Percentiles rank a stretch among this genome's conserved stretches.
These are phyloP conservation scores for Geranium incanum DNA, from an alignment of 441 rosid species.

Conservation along the genomic window DNA sequence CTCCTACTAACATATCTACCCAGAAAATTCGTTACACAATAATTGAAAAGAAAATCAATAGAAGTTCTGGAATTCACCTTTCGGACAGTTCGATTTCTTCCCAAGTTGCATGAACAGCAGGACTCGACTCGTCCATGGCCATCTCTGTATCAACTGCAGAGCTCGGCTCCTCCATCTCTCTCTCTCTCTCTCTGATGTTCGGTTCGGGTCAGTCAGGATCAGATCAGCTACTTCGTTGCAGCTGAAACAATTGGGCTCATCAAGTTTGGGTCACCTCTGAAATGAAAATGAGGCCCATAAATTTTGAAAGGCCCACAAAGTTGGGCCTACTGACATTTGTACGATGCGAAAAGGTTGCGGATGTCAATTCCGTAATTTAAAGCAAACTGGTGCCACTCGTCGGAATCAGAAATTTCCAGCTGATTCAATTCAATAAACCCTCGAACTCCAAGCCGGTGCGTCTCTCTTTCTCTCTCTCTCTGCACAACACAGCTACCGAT, in stretches of 20 bases:
- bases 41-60: not conserved
- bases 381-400: not conserved
- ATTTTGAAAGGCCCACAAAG: not conserved
- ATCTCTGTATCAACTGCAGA: slow-evolving; percentile 20
- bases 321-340: not conserved
- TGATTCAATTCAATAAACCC: slow-evolving; percentile 6
- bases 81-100: slow-evolving; percentile 58
- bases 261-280: not conserved
- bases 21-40: not conserved
- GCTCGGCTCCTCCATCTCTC: slow-evolving; percentile 2
- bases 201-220: not conserved
- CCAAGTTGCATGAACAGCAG: slow-evolving; percentile 33
- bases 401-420: slow-evolving; percentile 1
- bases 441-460: not conserved
- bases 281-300: no score
- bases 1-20: not conserved
- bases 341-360: not conserved
- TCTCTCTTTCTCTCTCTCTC: not conserved
- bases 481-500: not conserved
- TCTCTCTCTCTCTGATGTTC: not conserved
- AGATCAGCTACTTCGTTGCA: not conserved
- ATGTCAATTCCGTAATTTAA: slow-evolving; percentile 2
- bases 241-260: not conserved
- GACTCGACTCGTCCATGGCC: slow-evolving; percentile 25
- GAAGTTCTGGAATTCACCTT: slow-evolving; percentile 33